phyloP scores from a whole-genome alignment of 139 green algal genomes.

The Nannochloris sp. region DNA sequence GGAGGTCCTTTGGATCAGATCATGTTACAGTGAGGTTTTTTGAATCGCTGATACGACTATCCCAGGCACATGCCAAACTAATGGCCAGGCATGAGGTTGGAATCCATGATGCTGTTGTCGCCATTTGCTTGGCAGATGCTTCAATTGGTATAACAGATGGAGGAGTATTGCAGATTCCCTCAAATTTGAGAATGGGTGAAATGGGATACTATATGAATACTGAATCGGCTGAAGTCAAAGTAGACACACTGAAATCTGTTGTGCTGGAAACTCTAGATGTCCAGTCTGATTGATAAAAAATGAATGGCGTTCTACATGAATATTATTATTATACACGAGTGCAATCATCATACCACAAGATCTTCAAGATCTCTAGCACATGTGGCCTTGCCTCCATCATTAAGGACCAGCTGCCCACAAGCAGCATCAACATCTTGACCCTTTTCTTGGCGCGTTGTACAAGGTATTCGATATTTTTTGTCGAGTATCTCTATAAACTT shows the following conservation, averaged over 20 bases:
- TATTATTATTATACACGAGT: neutral
- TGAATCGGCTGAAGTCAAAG: neutral
- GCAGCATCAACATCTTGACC: constrained; percentile 60
- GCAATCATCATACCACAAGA: neutral
- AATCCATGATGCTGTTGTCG: constrained; percentile 49
- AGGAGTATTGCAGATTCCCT: neutral
- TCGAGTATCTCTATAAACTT: constrained; percentile 64
- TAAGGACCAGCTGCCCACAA: constrained; percentile 78
- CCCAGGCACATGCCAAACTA: constrained; percentile 78
- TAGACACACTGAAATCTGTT: neutral
- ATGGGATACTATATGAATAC: neutral
- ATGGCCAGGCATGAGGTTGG: constrained; percentile 41
- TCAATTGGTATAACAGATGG: constrained; percentile 2
- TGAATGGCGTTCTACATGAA: too few relatives aligned
- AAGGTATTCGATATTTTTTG: constrained; percentile 53
- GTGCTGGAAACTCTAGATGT: neutral
- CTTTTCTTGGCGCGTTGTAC: constrained; percentile 84
- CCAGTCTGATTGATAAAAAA: too few relatives aligned
- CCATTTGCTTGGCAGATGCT: constrained; percentile 42
- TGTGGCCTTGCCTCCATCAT: constrained; percentile 11
- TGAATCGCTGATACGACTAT: constrained; percentile 72
- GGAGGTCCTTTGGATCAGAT: constrained; percentile 35
- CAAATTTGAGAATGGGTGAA: neutral
- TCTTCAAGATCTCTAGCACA: constrained; percentile 2
- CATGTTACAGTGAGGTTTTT: constrained; percentile 72